Evolutionary conservation across 176 grass and related monocot species (phyloP), one percentile per base, ranked within the genome.

Genomic region (Cymbopogon citratus): DNA sequence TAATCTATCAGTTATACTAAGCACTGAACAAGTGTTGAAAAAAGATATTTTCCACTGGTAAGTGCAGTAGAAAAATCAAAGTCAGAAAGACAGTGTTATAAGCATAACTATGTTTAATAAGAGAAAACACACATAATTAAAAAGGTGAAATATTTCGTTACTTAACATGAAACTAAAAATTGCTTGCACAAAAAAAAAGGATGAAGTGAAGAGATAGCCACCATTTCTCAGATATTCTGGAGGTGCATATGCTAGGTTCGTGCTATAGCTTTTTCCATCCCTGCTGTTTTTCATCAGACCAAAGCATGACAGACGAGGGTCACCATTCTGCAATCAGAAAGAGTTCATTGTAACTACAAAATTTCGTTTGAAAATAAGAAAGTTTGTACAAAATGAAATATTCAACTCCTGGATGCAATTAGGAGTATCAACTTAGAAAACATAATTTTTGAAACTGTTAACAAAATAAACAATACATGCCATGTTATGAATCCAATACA

Each of bases 221-320:
- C 94, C 94, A 84, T 92, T 97, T 91, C 86, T 97, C 33, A 97
- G 87, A 76, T 97, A 97, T 78, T 97, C 94, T 74, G 94, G 94
- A 85, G 94, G 94, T 77, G 94, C 93, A 56, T 93, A 97, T 35
- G 94, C 94, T 75, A 97, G 87, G 63, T 97, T 97, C 0, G 94
- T 97, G 81, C 91, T 97, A 87, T 93, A 97, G 68, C 94, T 93
- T 81, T 87, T 97, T 26, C 94, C 94, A 74, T 91, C 94, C 73
- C 94, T 90, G 82, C 94, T 97, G 41, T 97, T 97, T 77, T 97
- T 97, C 94, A 97, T 97, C 43, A 97, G 31, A 66, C 94, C 94
- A 65, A 97, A 97, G 82, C 94, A 97, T 45, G 94, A 97, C 5
- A 97, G 73, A 13, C 91, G 78, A 16, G 94, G 84, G 83, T 91